Percentiles rank a stretch among this genome's conserved stretches.
Evolutionary conservation across 805 yeast genomes (phyloP).

Genomic region (Lipomyces orientalis): DNA sequence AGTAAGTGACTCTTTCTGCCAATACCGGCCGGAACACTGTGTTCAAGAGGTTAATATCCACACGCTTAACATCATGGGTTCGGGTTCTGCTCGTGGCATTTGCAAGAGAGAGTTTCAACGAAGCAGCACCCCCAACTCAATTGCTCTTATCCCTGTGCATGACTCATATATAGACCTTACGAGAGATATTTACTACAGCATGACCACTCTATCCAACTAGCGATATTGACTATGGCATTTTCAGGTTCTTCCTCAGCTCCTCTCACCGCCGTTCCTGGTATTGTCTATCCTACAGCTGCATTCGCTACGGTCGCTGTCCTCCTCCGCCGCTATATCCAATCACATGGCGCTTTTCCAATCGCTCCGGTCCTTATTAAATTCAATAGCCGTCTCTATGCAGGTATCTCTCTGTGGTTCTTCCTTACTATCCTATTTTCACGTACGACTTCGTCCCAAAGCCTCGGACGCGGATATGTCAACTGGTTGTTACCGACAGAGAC

Average conservation of each 20-base stretch:
- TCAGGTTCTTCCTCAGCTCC: neutral
- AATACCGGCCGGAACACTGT: too few relatives aligned
- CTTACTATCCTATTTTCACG: constrained; percentile 1
- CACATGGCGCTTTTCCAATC: neutral
- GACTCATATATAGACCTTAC: too few relatives aligned
- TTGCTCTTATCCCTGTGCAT: too few relatives aligned
- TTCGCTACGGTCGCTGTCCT: neutral
- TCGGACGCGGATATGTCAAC: neutral
- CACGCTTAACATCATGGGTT: too few relatives aligned
- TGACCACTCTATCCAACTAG: neutral
- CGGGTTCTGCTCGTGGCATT: too few relatives aligned
- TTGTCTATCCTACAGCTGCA: constrained; percentile 4
- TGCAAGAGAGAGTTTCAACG: too few relatives aligned
- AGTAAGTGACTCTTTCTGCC: too few relatives aligned
- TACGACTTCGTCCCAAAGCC: neutral
- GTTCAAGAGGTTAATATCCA: too few relatives aligned
- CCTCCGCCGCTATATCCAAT: neutral
- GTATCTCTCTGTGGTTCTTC: constrained; percentile 1
- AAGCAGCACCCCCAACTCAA: too few relatives aligned
- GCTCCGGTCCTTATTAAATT: constrained; percentile 3
- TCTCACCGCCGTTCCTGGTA: constrained; percentile 8
- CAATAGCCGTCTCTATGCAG: constrained; percentile 5
- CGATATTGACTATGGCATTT: constrained; percentile 7
- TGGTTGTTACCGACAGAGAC: constrained; percentile 9
- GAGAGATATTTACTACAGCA: too few relatives aligned